These are phyloP conservation scores for Hypomyces rosellus DNA, from an alignment of 2,329 filamentous ascomycete genomes.

Conservation along the genomic window DNA sequence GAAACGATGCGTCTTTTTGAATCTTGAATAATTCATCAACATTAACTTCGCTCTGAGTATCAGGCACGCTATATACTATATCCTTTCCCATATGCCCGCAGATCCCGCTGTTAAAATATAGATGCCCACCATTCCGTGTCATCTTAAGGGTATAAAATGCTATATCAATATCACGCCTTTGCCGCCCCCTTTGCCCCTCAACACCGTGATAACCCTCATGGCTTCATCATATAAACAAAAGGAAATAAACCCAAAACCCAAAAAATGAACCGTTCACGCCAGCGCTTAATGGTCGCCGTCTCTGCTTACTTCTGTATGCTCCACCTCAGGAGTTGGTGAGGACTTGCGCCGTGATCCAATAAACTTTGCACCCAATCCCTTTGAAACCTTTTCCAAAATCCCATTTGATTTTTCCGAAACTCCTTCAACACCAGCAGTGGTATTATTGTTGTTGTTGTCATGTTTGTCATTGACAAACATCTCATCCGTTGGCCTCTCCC, in stretches of 20 bases:
- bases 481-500: conserved; percentile 13
- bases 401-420: conserved; percentile 15
- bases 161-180: neutral
- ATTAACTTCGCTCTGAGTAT: too few relatives aligned
- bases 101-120: too few relatives aligned
- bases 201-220: conserved; percentile 3
- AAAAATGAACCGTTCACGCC: conserved; percentile 12
- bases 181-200: neutral
- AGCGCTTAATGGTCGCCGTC: conserved; percentile 8
- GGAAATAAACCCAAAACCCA: conserved; percentile 9
- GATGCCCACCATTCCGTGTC: conserved; percentile 1
- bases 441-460: neutral
- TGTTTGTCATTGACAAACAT: conserved; percentile 13
- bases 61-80: too few relatives aligned
- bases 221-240: conserved; percentile 9
- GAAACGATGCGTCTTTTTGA: too few relatives aligned
- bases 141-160: conserved; percentile 13
- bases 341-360: conserved; percentile 22
- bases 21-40: too few relatives aligned
- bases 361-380: conserved; percentile 20
- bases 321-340: conserved; percentile 24
- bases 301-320: conserved; percentile 22
- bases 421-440: conserved; percentile 4
- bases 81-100: too few relatives aligned
- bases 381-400: conserved; percentile 21